Evolutionary conservation across 768 basidiomycete genomes (phyloP).

Genomic region (Coprinellus micaceus): DNA sequence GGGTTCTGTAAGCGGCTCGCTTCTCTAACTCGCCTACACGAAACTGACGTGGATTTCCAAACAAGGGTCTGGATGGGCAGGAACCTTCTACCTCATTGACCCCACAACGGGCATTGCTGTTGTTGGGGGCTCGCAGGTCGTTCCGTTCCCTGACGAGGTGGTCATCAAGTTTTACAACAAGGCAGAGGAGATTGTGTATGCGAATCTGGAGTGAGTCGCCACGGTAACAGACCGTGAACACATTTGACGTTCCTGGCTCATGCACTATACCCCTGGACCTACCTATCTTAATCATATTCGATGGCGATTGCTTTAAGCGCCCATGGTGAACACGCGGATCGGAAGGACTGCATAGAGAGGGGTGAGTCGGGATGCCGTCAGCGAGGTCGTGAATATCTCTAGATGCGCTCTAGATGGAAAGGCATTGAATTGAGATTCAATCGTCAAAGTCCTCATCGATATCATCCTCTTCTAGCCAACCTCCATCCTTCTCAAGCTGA

Average conservation of each 20-base stretch:
- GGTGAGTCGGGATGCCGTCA: too few relatives aligned
- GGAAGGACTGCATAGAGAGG: too few relatives aligned
- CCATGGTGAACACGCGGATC: too few relatives aligned
- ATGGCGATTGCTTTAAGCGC: too few relatives aligned
- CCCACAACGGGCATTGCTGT: slow-evolving; percentile 29
- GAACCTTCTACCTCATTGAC: slow-evolving; percentile 29
- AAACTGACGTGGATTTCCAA: too few relatives aligned
- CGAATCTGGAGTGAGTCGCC: slow-evolving; percentile 14
- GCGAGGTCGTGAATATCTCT: too few relatives aligned
- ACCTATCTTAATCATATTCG: too few relatives aligned
- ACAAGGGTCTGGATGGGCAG: slow-evolving; percentile 37
- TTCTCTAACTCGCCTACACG: not conserved
- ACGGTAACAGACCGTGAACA: too few relatives aligned
- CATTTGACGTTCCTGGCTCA: too few relatives aligned
- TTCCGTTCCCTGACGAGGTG: slow-evolving; percentile 21
- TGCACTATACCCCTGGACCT: too few relatives aligned
- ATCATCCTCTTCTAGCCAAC: slow-evolving; percentile 58
- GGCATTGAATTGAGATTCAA: too few relatives aligned
- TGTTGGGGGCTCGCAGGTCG: slow-evolving; percentile 31
- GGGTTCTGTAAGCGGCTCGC: slow-evolving; percentile 26
- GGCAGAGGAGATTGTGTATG: slow-evolving; percentile 28
- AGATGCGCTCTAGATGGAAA: too few relatives aligned
- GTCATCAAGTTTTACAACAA: slow-evolving; percentile 18
- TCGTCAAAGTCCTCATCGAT: slow-evolving; percentile 39
- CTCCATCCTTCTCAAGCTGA: slow-evolving; percentile 33